Base-by-base conservation (phyloP, 2,329 filamentous ascomycete genomes). In the Neocucurbitaria cava region DNA sequence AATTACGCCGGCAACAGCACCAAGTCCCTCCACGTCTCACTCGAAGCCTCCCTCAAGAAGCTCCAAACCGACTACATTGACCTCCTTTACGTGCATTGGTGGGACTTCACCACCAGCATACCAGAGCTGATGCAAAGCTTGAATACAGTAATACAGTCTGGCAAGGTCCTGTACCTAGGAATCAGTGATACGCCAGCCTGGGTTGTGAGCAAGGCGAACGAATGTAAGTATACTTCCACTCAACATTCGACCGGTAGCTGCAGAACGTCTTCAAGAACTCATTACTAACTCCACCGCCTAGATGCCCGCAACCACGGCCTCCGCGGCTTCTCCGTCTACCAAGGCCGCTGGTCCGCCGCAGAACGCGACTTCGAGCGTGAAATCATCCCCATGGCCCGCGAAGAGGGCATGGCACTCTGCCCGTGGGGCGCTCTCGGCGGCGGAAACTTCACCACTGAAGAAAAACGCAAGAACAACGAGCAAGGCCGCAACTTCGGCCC, bases 261-360 rank as follows among this genome's bases (percentile, higher is more conserved):
- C n/a, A 21, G 28, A 15, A 13, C 3, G 6, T 35, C 3, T 35
- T 4, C 8, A 35, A 8, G 13, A 11, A 35, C n/a, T 35, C 15
- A 15, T n/a, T n/a, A 26, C 47, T 56, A 44, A 59, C n/a, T 15
- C 3, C 23, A 6, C 13, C 2, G 41, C 20, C 35, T 46, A 74
- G 77, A 92, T 67, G 90, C 90, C 6, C 83, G 87, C 38, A 82
- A 85, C 58, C 84, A 91, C 58, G 88, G 87, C n/a, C 80, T 91
- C 24, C 84, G 86, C 1, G 87, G 83, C 35, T 92, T 92, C 76
- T 83, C 79, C 31, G 83, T 90, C 26, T 90, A 89, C 72, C 87
- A 89, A 73, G 88, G 88, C 9, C 77, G 76, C 10, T 91, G 87
- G 86, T 84, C 77, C 20, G 80, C 82, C 17, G 80, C 77, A 1